A percentile compares a stretch with the other conserved stretches of the same genome.
Evolutionary conservation across 345 rosid species (phyloP).

Genomic region (Combretum micranthum): DNA sequence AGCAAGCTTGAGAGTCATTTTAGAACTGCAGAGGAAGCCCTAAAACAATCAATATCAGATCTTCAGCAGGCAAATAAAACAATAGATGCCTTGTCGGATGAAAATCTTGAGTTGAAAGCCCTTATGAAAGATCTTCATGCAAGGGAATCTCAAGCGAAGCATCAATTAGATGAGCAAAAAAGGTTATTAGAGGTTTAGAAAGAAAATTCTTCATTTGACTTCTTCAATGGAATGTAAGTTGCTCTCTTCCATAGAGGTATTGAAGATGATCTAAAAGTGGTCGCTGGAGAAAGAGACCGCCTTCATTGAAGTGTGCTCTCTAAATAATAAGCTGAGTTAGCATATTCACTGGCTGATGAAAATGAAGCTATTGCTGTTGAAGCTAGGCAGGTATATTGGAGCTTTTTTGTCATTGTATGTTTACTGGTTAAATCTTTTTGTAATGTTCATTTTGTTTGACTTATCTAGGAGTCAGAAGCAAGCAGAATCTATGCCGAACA

Average conservation of each 20-base stretch:
- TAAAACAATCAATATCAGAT: slow-evolving; percentile 37
- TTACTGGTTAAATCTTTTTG: slow-evolving; percentile 1
- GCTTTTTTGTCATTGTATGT: slow-evolving; percentile 3
- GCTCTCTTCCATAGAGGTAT: slow-evolving; percentile 34
- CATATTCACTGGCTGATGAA: slow-evolving; percentile 72
- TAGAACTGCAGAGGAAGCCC: slow-evolving; percentile 45
- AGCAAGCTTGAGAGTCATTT: slow-evolving; percentile 43
- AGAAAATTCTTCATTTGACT: slow-evolving; percentile 69
- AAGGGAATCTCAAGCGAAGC: slow-evolving; percentile 62
- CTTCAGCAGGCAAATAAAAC: slow-evolving; percentile 51
- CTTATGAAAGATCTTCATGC: slow-evolving; percentile 57
- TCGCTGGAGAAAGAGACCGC: slow-evolving; percentile 47
- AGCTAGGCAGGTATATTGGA: slow-evolving; percentile 60
- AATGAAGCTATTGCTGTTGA: slow-evolving; percentile 76
- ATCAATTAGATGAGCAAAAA: slow-evolving; percentile 59
- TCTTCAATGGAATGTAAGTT: slow-evolving; percentile 41
- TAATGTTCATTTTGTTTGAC: background rate
- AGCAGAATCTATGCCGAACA: slow-evolving; percentile 69
- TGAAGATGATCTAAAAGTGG: slow-evolving; percentile 43
- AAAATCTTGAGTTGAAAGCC: slow-evolving; percentile 64
- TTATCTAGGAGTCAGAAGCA: slow-evolving; percentile 64
- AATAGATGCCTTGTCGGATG: slow-evolving; percentile 40
- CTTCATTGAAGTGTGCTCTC: slow-evolving; percentile 45
- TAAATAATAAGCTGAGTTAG: slow-evolving; percentile 60
- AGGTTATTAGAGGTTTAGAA: slow-evolving; percentile 62